Base-by-base conservation (phyloP, 1,139 yeast genomes). In the Zygoascus sp. region DNA sequence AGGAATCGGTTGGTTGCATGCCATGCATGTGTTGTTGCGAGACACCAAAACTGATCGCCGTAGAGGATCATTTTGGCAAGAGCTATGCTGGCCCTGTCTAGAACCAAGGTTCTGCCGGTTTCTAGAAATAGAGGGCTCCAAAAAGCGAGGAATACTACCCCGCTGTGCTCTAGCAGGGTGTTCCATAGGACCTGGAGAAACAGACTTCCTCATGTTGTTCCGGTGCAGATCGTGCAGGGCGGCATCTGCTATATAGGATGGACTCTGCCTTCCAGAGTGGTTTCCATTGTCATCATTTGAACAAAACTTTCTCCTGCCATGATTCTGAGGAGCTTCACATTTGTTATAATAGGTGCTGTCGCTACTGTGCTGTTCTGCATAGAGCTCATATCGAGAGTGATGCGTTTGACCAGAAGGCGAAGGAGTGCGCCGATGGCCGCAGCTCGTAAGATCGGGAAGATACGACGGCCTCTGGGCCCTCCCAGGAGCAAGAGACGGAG, bases 1-100 rank as follows among this genome's bases (percentile, higher is more conserved):
- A 11, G 47, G 50, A 19, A 62, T 55, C 9, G 50, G 45, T 15
- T 51, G 51, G 3, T 47, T 42, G 44, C 63, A 58, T 4, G 52
- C 50, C 20, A 54, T 47, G 34, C 58, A 56, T 5, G 43, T 25
- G 37, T 32, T 40, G 16, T 41, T 45, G n/a, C 10, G 40, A 13
- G 23, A 22, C 20, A 32, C 39, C n/a, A 35, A 27, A 5, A 35
- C 39, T 10, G 39, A 35, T 35, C 11, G 22, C 7, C 34, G 34
- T 3, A 30, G 8, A 13, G 28, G 28, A 25, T 10, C 28, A 25
- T 25, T 25, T n/a, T n/a, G n/a, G n/a, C n/a, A n/a, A n/a, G n/a
- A n/a, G n/a, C n/a, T n/a, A n/a, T n/a, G n/a, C n/a, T n/a, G n/a
- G n/a, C n/a, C n/a, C n/a, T n/a, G n/a, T n/a, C n/a, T n/a, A n/a